Evolutionary conservation across 306 rosid species (phyloP).

Genomic region (Trifolium dubium): DNA sequence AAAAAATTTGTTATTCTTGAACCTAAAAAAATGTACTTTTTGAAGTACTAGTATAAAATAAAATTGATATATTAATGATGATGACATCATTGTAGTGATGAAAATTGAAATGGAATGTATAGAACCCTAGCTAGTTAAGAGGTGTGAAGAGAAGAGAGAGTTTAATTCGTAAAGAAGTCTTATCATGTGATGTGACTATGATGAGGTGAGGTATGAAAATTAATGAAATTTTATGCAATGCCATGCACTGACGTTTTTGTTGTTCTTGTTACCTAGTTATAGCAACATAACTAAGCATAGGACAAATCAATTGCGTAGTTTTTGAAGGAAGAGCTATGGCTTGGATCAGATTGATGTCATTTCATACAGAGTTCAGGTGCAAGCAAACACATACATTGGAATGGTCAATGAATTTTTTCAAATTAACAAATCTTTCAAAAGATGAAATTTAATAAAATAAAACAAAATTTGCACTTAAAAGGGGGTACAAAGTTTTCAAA

Average conservation of each 20-base stretch:
- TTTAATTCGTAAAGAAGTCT: slow-evolving; percentile 8
- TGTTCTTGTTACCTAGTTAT: slow-evolving; percentile 39
- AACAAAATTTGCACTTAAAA: slow-evolving; percentile 55
- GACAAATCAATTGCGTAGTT: slow-evolving; percentile 41
- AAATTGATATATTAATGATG: neutral
- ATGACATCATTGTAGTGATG: neutral
- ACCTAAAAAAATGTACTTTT: no score
- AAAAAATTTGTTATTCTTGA: no score
- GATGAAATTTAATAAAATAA: slow-evolving; percentile 12
- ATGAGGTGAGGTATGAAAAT: slow-evolving; percentile 20
- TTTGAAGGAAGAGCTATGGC: slow-evolving; percentile 40
- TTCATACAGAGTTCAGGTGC: slow-evolving; percentile 45
- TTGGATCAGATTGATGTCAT: slow-evolving; percentile 45
- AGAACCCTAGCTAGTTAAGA: slow-evolving; percentile 11
- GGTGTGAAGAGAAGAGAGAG: neutral
- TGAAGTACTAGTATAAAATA: no score
- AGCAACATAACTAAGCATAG: slow-evolving; percentile 38
- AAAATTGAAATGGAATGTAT: slow-evolving; percentile 3
- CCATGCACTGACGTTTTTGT: slow-evolving; percentile 47
- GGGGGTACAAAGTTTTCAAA: slow-evolving; percentile 63
- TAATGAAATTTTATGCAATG: slow-evolving; percentile 23
- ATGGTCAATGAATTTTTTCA: slow-evolving; percentile 38
- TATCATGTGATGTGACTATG: slow-evolving; percentile 27
- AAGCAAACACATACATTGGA: slow-evolving; percentile 27
- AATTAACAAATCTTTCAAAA: neutral